Evolutionary conservation across 2,329 filamentous ascomycete genomes (phyloP), one percentile per base, ranked within the genome.

Genomic region (Curvularia lunata): DNA sequence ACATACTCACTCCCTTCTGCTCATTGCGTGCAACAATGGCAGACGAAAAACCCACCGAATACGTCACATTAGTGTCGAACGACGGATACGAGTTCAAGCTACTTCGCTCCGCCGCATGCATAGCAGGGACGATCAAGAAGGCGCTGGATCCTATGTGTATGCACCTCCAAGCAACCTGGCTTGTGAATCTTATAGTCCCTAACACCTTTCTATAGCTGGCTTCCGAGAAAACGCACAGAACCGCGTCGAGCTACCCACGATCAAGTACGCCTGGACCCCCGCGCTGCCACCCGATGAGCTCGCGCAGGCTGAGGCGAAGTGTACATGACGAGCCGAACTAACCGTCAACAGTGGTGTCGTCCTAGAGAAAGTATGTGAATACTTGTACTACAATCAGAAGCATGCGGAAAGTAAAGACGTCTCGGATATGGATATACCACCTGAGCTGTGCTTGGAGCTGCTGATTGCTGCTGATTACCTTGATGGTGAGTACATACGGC

Each of bases 371-470:
- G 87, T 93, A 30, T 90, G 88, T 75, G 89, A 93, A 77, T 94
- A 93, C 78, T 88, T 92, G 61, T 90, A 92, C 73, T 93, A 92
- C 80, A 90, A 90, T 81, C 88, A 92, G 77, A 88, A 88, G 69
- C 84, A 91, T 77, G 84, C 84, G 50, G 84, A 91, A 64, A 82
- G 82, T 64, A 87, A 88, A 66, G 87, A 92, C 67, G 89, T 92
- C 19, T 87, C 88, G 4, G 91, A 94, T 70, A 89, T 92, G 87
- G 89, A 92, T 16, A 88, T 93, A 57, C 90, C 90, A 12, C 86
- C 90, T 28, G 90, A 93, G 78, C 80, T 93, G 48, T 92, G 90
- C 67, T 81, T 94, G 42, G 90, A 93, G 79, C 76, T 94, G 59
- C 78, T 94, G 63, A 88, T 90, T 79, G 91, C 90, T 13, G 89